phyloP scores from a whole-genome alignment of 352 stramenopile genomes.

The Peronospora farinosa region DNA sequence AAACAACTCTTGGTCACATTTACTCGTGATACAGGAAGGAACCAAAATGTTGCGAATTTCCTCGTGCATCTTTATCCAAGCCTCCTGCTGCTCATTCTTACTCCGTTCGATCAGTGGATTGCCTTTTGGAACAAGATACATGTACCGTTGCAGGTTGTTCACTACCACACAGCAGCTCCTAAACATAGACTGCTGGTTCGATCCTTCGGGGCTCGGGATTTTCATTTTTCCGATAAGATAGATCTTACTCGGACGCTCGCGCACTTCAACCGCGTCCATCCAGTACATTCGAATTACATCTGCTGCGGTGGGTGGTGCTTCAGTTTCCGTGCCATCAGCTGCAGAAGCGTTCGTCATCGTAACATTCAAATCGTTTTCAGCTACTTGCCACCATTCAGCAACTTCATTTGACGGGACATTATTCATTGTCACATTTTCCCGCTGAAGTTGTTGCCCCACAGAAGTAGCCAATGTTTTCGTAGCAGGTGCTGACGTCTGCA shows the following conservation, averaged over 20 bases:
- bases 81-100: slow-evolving; percentile 81
- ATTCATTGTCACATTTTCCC: slow-evolving; percentile 18
- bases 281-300: slow-evolving; percentile 94
- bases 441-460: slow-evolving; percentile 23
- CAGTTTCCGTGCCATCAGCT: slow-evolving; percentile 24
- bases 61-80: slow-evolving; percentile 84
- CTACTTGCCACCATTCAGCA: slow-evolving; percentile 73
- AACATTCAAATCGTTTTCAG: slow-evolving; percentile 19
- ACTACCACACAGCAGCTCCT: slow-evolving; percentile 95
- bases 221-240: slow-evolving; percentile 97
- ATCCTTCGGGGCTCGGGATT: slow-evolving; percentile 24
- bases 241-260: slow-evolving; percentile 89
- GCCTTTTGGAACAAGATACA: slow-evolving; percentile 89
- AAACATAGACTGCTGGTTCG: slow-evolving; percentile 51
- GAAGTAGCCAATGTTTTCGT: slow-evolving; percentile 44
- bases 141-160: slow-evolving; percentile 91
- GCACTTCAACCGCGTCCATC: slow-evolving; percentile 95
- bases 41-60: slow-evolving; percentile 89
- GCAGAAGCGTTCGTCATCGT: slow-evolving; percentile 19
- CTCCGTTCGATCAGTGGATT: slow-evolving; percentile 82
- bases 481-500: slow-evolving; percentile 62
- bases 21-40: slow-evolving; percentile 68
- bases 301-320: slow-evolving; percentile 30
- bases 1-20: slow-evolving; percentile 81
- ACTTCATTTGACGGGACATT: slow-evolving; percentile 84